Conservation (phyloP, 148 eudicot species). For the Arbutus unedo region DNA sequence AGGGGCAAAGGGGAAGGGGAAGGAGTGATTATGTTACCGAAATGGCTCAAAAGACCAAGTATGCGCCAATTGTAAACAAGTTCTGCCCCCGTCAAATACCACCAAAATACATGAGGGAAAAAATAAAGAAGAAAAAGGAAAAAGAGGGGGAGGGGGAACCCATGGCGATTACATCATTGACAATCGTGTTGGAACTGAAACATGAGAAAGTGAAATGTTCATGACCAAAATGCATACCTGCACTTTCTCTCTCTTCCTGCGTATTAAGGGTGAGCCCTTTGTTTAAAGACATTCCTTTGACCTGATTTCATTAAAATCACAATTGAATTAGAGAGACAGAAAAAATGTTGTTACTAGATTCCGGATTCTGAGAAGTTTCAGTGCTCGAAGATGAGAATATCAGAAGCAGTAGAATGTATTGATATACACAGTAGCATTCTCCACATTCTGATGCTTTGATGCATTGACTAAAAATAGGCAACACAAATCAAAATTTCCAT, state of each 20-base stretch:
- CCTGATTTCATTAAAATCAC: conserved; percentile 45
- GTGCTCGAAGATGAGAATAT: neutral
- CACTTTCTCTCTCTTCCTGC: conserved; percentile 74
- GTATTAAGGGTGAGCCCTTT: conserved; percentile 61
- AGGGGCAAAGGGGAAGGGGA: neutral
- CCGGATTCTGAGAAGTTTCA: neutral
- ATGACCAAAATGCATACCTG: conserved; percentile 47
- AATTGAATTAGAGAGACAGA: neutral
- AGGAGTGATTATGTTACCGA: neutral
- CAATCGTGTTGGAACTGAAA: neutral
- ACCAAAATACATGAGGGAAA: neutral
- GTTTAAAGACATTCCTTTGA: conserved; percentile 93
- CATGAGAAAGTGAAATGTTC: neutral
- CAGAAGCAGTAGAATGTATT: neutral
- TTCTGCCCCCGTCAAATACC: neutral
- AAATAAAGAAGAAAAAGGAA: neutral
- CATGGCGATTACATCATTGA: neutral
- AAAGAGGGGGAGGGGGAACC: no score
- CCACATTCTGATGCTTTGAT: neutral
- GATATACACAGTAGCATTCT: neutral
- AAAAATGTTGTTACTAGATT: neutral
- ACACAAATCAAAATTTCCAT: neutral
- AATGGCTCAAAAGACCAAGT: neutral
- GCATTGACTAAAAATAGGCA: neutral
- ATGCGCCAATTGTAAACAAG: neutral